Evolutionary conservation across 176 grass and related monocot genomes (phyloP).

Genomic region (Raddia distichophylla): DNA sequence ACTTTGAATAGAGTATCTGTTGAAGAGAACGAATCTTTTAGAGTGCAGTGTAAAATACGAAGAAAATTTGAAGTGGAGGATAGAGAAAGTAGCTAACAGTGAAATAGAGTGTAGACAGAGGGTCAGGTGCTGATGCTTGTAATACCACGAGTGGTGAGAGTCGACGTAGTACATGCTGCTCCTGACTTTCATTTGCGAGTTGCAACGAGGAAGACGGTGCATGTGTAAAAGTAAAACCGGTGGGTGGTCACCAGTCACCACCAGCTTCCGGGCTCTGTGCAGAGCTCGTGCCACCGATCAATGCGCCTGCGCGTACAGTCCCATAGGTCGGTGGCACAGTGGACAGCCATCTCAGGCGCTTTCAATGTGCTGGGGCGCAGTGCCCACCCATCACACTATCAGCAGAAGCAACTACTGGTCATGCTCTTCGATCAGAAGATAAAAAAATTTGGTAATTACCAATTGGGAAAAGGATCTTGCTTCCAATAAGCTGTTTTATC

Average conservation of each 20-base stretch:
- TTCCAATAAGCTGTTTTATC: not conserved
- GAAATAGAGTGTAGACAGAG: no score
- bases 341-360: not conserved
- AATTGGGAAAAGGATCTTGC: not conserved
- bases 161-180: not conserved
- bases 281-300: not conserved
- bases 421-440: not conserved
- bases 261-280: not conserved
- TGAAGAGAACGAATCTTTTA: no score
- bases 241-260: not conserved
- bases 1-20: no score
- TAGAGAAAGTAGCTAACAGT: no score
- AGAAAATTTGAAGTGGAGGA: no score
- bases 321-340: not conserved
- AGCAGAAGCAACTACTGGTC: no score
- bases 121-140: no score
- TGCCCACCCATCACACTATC: not conserved
- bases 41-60: no score
- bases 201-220: no score
- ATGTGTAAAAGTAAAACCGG: no score
- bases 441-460: not conserved
- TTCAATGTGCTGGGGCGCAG: not conserved
- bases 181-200: no score
- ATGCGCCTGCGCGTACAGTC: not conserved
- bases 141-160: not conserved